Conservation (phyloP, 805 yeast species). For the Teunomyces tritomae region DNA sequence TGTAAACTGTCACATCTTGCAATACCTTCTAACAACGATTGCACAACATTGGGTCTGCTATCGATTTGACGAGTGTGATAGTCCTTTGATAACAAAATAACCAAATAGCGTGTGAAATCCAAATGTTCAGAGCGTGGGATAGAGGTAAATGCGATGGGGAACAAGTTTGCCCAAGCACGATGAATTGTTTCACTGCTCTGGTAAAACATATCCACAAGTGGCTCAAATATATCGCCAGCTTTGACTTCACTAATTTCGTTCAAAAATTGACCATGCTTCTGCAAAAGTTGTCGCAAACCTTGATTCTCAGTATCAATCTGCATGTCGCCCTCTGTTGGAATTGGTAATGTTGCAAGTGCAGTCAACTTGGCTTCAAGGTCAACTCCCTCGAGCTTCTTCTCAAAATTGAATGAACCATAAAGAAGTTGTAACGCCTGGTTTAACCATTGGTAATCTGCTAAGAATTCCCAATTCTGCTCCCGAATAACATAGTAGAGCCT, state of each 20-base stretch:
- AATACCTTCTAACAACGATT: slow-evolving; percentile 80
- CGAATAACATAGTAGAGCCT: slow-evolving; percentile 83
- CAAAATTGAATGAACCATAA: slow-evolving; percentile 69
- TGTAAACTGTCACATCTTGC: slow-evolving; percentile 69
- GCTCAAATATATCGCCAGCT: slow-evolving; percentile 62
- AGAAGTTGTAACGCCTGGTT: slow-evolving; percentile 88
- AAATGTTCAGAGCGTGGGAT: slow-evolving; percentile 77
- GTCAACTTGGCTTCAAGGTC: slow-evolving; percentile 53
- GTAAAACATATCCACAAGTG: slow-evolving; percentile 78
- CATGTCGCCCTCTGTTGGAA: slow-evolving; percentile 20
- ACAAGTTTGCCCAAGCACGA: slow-evolving; percentile 76
- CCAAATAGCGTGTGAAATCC: slow-evolving; percentile 80
- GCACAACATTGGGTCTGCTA: slow-evolving; percentile 81
- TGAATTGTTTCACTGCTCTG: slow-evolving; percentile 78
- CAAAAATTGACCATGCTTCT: slow-evolving; percentile 30
- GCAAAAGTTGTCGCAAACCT: slow-evolving; percentile 20
- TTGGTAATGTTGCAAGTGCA: slow-evolving; percentile 41
- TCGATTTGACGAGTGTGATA: slow-evolving; percentile 91
- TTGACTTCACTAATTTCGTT: slow-evolving; percentile 28
- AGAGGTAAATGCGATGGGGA: slow-evolving; percentile 75
- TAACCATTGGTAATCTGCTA: slow-evolving; percentile 92
- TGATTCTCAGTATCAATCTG: slow-evolving; percentile 12
- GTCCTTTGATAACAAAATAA: slow-evolving; percentile 79
- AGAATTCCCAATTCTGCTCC: slow-evolving; percentile 95
- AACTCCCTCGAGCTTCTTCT: slow-evolving; percentile 44